Conservation (phyloP, 148 eudicot species). For the Rhododendron mucronatum region DNA sequence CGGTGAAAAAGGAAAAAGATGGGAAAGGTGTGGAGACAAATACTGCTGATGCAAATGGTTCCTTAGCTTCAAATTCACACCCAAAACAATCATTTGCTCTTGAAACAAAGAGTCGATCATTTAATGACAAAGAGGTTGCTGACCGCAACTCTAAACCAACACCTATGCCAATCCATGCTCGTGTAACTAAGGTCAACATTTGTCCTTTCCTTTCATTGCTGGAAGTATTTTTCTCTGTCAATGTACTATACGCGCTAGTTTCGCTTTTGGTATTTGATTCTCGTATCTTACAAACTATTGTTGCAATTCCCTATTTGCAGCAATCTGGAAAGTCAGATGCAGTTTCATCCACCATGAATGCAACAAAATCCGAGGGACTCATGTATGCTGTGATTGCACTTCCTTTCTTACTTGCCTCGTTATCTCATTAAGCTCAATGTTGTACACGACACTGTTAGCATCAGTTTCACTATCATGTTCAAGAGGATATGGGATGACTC, state of each 20-base stretch:
- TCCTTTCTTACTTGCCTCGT: neutral
- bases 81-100: slow-evolving; percentile 32
- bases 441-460: neutral
- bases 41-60: slow-evolving; percentile 40
- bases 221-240: neutral
- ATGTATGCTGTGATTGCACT: slow-evolving; percentile 39
- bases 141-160: slow-evolving; percentile 26
- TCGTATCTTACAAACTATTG: neutral
- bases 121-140: slow-evolving; percentile 37
- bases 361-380: slow-evolving; percentile 34
- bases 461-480: neutral
- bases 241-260: neutral
- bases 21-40: slow-evolving; percentile 26
- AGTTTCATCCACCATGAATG: slow-evolving; percentile 28
- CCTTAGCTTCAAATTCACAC: slow-evolving; percentile 25
- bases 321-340: slow-evolving; percentile 41
- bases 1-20: slow-evolving; percentile 29
- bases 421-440: neutral
- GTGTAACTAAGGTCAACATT: slow-evolving; percentile 38
- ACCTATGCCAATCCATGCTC: slow-evolving; percentile 23
- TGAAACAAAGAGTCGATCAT: slow-evolving; percentile 35
- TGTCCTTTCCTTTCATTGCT: neutral
- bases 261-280: neutral
- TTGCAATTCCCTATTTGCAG: slow-evolving; percentile 18
- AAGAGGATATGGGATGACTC: neutral